Evolutionary conservation across 2,329 filamentous ascomycete genomes (phyloP).

Genomic region (Myriosclerotinia duriaeana): DNA sequence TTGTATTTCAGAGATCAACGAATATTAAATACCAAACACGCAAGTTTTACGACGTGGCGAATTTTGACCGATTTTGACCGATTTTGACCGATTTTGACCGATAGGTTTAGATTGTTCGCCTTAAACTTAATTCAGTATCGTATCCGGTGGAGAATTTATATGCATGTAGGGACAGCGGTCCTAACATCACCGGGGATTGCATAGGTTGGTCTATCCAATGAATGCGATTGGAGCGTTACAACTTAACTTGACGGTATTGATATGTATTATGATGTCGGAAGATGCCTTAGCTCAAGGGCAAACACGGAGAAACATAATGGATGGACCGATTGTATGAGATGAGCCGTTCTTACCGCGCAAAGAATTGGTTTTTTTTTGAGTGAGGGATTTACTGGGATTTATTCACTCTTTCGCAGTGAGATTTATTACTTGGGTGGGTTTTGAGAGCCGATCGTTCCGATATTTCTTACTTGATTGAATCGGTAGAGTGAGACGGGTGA

Average conservation of each 20-base stretch:
- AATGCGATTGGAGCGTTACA: not conserved
- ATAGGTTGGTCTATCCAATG: not conserved
- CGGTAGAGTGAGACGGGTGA: not conserved
- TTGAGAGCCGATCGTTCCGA: constrained; percentile 11
- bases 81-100: not conserved
- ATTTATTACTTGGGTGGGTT: constrained; percentile 11
- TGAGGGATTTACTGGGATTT: constrained; percentile 18
- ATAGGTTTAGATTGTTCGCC: constrained; percentile 10
- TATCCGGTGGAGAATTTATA: not conserved
- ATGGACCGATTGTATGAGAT: not conserved
- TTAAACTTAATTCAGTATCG: constrained; percentile 6
- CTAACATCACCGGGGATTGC: not conserved
- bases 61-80: not conserved
- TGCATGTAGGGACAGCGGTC: constrained; percentile 5
- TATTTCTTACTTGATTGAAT: not conserved
- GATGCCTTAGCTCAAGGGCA: not conserved
- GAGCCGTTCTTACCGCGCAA: constrained; percentile 14
- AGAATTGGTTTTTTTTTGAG: not conserved
- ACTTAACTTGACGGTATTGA: not conserved
- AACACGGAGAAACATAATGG: not conserved
- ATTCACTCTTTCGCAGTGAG: not conserved
- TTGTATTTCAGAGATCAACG: not conserved
- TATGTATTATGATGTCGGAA: not conserved
- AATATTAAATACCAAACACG: not conserved
- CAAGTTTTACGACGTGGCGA: constrained; percentile 10